Percentiles rank a stretch among this genome's conserved stretches.
Conservation (phyloP, 2,329 filamentous ascomycete species). For the Ceratocystis colombiana region DNA sequence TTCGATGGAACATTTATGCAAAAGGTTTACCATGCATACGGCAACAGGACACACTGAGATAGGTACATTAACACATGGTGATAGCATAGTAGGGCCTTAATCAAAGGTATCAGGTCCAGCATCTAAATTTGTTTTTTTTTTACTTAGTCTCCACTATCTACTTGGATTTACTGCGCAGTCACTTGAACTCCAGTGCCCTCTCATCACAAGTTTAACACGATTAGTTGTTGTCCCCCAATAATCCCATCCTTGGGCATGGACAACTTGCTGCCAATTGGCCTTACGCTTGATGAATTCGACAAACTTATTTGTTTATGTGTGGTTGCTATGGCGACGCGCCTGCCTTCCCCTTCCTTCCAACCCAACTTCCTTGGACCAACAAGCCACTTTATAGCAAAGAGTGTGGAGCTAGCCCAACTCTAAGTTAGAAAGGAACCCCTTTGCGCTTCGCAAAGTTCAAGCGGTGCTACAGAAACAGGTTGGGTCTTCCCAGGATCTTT, state of each 20-base stretch:
- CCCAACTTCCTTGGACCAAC: neutral
- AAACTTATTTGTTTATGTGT: conserved; percentile 5
- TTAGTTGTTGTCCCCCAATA: neutral
- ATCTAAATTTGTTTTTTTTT: neutral
- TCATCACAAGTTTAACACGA: neutral
- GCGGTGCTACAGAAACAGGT: conserved; percentile 4
- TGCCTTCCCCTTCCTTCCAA: neutral
- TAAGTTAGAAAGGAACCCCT: conserved; percentile 4
- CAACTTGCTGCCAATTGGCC: conserved; percentile 1
- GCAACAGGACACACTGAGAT: neutral
- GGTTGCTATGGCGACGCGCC: conserved; percentile 14
- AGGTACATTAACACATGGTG: neutral
- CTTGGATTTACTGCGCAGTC: too few species aligned
- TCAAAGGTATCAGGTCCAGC: neutral
- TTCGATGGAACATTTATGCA: neutral
- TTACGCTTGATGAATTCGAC: neutral
- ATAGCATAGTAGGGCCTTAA: neutral
- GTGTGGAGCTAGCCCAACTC: conserved; percentile 7
- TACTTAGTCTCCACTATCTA: too few species aligned
- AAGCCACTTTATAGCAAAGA: neutral
- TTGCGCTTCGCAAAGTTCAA: neutral
- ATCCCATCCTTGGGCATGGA: neutral
- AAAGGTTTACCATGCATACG: neutral
- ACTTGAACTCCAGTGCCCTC: neutral
- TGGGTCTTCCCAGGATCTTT: neutral